These are phyloP conservation scores for Rasamsonia emersonii DNA, from an alignment of 2,329 filamentous ascomycete genomes.

Conservation along the genomic window DNA sequence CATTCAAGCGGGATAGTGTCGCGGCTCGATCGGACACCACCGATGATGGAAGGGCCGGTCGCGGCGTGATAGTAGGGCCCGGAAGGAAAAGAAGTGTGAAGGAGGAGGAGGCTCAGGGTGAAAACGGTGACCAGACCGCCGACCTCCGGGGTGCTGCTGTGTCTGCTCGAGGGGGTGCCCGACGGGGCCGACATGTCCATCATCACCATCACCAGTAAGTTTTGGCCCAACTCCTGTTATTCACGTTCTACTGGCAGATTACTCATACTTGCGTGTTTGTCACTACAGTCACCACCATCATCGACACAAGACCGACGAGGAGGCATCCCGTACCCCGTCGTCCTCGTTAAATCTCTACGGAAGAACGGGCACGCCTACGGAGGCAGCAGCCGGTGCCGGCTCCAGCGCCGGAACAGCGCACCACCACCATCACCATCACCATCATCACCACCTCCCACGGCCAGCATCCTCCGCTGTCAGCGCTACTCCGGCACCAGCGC, in stretches of 20 bases:
- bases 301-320: conserved; percentile 46
- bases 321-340: conserved; percentile 21
- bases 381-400: conserved; percentile 11
- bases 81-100: conserved; percentile 61
- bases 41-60: conserved; percentile 33
- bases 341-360: conserved; percentile 20
- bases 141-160: conserved; percentile 53
- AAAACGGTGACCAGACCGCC: conserved; percentile 58
- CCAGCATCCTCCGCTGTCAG: conserved; percentile 13
- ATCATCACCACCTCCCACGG: conserved; percentile 33
- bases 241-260: conserved; percentile 12
- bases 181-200: conserved; percentile 47
- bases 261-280: conserved; percentile 9
- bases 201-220: conserved; percentile 54
- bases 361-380: conserved; percentile 21
- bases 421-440: conserved; percentile 38
- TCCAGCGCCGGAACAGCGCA: conserved; percentile 14
- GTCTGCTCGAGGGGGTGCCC: conserved; percentile 52
- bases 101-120: conserved; percentile 62
- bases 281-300: conserved; percentile 43
- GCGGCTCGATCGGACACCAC: conserved; percentile 30
- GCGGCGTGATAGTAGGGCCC: conserved; percentile 41
- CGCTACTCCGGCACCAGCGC: conserved; percentile 19
- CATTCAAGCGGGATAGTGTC: conserved; percentile 43
- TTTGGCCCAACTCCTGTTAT: conserved; percentile 1